phyloP scores from a whole-genome alignment of 441 rosid genomes.

The Euphorbia celastroides region DNA sequence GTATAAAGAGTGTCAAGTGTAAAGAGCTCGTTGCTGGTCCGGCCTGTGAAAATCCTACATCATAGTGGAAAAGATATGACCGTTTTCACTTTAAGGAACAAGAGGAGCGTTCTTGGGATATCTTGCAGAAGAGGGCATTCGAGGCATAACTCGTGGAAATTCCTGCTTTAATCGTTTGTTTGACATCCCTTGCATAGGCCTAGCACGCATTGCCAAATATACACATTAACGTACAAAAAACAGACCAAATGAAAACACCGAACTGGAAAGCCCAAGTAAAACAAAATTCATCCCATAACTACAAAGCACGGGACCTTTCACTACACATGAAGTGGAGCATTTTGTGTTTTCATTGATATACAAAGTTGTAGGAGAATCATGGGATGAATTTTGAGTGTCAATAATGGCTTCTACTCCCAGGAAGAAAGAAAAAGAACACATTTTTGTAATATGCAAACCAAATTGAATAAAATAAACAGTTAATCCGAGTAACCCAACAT shows the following conservation, averaged over 20 bases:
- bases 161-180: slow-evolving; percentile 76
- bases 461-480: not conserved
- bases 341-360: not conserved
- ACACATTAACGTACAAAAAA: slow-evolving; percentile 16
- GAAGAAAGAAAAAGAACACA: not conserved
- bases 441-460: not conserved
- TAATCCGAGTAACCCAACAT: not conserved
- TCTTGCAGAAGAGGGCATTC: slow-evolving; percentile 77
- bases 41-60: slow-evolving; percentile 10
- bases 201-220: slow-evolving; percentile 20
- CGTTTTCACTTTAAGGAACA: slow-evolving; percentile 35
- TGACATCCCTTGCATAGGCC: slow-evolving; percentile 61
- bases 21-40: no score
- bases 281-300: not conserved
- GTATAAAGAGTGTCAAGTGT: no score
- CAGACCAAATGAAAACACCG: not conserved
- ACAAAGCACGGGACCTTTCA: not conserved
- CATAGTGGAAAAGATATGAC: slow-evolving; percentile 7
- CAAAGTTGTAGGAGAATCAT: not conserved
- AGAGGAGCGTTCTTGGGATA: slow-evolving; percentile 56
- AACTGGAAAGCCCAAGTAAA: not conserved
- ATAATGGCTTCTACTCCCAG: not conserved
- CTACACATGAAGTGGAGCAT: no score
- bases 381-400: not conserved
- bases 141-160: slow-evolving; percentile 54